Evolutionary conservation across 371 early-diverging fungal genomes (phyloP), one percentile per base, ranked within the genome.

Genomic region (Mycotypha africana): DNA sequence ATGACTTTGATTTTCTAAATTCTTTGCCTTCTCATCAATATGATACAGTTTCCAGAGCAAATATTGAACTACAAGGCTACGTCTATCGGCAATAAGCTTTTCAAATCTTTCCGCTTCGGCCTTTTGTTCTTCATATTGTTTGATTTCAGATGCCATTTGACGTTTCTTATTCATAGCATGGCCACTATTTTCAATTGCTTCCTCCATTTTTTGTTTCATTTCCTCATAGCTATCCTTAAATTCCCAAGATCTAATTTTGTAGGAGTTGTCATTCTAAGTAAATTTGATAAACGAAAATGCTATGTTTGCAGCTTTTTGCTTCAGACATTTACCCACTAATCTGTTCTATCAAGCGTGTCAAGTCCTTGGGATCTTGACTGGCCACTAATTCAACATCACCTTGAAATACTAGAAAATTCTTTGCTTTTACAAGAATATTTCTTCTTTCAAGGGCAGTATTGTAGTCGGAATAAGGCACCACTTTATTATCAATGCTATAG

Each of bases 351-450:
- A 99, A 64, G 9, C 76, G 72, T 2, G 98, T 92, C 49, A 99
- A 76, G 35, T 99, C 98, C 51, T 85, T 91, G 2, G 98, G 89
- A 17, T 89, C 86, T 68, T 98, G 99, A 17, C 92, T 85, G 4
- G 99, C 96, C n/a, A 98, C 84, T 4, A 92, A 85, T 57, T 97
- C 96, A 4, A 99, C 92, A 72, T 98, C 98, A 20, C 99, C 98
- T 81, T 99, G 99, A 60, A 98, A 99, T 8, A 99, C 99, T 40
- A 99, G 71, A 74, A 98, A 99, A 74, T 99, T 99, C 47, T 88
- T 79, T 3, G 98, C 94, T 56, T 93, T 93, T 51, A 93, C 85
- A 15, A 97, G 74, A 42, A 99, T 93, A 51, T 93, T 92, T 62
- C 95, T 82, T 37, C 78, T 64, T 59, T 93, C 94, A 24, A 99